Conservation (phyloP, 768 basidiomycete genomes). For the Dendrothele bispora region DNA sequence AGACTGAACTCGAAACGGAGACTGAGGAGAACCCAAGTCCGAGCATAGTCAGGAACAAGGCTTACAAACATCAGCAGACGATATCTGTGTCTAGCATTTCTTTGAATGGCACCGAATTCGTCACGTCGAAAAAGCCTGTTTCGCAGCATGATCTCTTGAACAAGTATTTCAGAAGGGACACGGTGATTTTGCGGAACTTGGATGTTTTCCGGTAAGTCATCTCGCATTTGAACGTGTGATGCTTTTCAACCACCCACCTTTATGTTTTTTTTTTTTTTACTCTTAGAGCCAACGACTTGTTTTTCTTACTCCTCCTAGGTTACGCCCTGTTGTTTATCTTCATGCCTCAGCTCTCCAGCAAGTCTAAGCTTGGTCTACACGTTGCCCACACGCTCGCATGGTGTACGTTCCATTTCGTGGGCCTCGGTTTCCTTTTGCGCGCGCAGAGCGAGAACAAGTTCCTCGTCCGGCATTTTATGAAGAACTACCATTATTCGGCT, state of each 20-base stretch:
- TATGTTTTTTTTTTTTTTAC: not conserved
- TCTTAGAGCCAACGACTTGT: conserved; percentile 78
- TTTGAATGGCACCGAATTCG: conserved; percentile 8
- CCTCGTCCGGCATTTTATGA: conserved; percentile 90
- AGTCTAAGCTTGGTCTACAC: conserved; percentile 74
- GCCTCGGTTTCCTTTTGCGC: conserved; percentile 78
- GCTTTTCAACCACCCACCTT: too few species aligned
- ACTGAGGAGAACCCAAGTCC: conserved; percentile 33
- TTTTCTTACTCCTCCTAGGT: conserved; percentile 70
- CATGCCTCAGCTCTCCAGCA: conserved; percentile 39
- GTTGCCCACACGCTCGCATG: conserved; percentile 83
- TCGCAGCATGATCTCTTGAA: conserved; percentile 90
- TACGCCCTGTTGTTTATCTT: conserved; percentile 65
- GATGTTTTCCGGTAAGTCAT: conserved; percentile 77
- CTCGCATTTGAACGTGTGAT: not conserved
- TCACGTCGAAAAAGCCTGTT: conserved; percentile 28
- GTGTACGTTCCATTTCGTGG: conserved; percentile 87
- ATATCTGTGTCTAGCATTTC: conserved; percentile 18
- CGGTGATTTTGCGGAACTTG: conserved; percentile 75
- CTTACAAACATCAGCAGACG: conserved; percentile 29
- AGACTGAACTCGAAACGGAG: conserved; percentile 68
- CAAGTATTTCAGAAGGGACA: conserved; percentile 88
- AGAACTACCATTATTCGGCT: conserved; percentile 87
- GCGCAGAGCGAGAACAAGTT: conserved; percentile 87
- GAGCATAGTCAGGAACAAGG: conserved; percentile 13